phyloP scores from a whole-genome alignment of 2,329 filamentous ascomycete genomes.

The Coniochaeta sp. region DNA sequence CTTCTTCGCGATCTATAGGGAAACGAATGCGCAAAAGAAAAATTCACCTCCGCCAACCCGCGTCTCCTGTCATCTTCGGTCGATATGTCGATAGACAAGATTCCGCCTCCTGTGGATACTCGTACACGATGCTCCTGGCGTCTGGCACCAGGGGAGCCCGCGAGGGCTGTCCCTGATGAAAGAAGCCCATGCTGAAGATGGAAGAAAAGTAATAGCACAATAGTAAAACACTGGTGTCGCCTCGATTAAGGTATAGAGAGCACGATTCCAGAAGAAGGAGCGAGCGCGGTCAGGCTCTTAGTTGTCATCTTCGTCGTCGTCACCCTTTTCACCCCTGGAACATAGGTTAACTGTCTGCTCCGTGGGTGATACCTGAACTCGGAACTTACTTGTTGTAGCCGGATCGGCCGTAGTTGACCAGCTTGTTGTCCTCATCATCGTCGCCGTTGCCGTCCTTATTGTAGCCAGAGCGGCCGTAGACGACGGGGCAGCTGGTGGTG shows the following conservation, averaged over 20 bases:
- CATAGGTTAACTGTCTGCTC: neutral
- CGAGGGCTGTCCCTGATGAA: neutral
- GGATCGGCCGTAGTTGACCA: conserved; percentile 18
- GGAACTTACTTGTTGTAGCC: conserved; percentile 19
- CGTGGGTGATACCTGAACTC: neutral
- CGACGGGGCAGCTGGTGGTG: conserved; percentile 13
- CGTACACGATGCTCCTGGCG: neutral
- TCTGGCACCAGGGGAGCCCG: neutral
- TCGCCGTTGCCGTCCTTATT: conserved; percentile 29
- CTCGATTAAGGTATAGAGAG: neutral
- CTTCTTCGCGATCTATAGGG: neutral
- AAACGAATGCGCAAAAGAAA: neutral
- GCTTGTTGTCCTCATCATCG: conserved; percentile 20
- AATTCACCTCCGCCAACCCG: neutral
- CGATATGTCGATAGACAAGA: neutral
- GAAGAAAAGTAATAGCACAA: neutral
- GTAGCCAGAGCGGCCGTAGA: conserved; percentile 36
- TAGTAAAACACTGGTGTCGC: neutral
- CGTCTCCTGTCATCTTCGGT: neutral
- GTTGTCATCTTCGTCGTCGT: conserved; percentile 27
- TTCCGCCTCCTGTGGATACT: neutral
- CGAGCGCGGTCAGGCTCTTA: conserved; percentile 1
- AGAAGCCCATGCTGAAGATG: neutral
- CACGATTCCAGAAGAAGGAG: conserved; percentile 1
- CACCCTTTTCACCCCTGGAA: conserved; percentile 18